These are phyloP conservation scores for Mycena floridula DNA, from an alignment of 768 basidiomycete genomes.

Conservation along the genomic window DNA sequence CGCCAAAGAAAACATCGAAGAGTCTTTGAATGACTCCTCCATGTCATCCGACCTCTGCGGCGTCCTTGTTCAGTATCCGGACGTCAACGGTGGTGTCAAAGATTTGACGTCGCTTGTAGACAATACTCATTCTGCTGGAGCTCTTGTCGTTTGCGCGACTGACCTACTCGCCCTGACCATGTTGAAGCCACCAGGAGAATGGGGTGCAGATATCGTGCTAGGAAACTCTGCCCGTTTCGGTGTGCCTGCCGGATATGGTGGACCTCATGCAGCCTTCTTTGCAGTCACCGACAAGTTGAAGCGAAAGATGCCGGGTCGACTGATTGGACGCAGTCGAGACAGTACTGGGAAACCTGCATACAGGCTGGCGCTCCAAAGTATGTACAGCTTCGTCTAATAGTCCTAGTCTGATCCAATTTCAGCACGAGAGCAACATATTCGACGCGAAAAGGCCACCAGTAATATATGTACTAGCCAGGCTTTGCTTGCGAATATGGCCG, in stretches of 20 bases:
- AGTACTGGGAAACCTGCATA: slow-evolving; percentile 82
- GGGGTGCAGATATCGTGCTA: slow-evolving; percentile 94
- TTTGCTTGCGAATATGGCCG: slow-evolving; percentile 97
- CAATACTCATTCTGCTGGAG: slow-evolving; percentile 66
- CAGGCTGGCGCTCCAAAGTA: slow-evolving; percentile 90
- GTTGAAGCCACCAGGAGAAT: slow-evolving; percentile 95
- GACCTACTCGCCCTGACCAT: slow-evolving; percentile 91
- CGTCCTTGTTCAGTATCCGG: slow-evolving; percentile 89
- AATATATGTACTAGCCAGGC: slow-evolving; percentile 99
- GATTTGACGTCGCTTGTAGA: slow-evolving; percentile 65
- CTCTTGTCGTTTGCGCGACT: slow-evolving; percentile 82
- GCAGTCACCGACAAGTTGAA: slow-evolving; percentile 89
- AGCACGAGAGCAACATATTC: slow-evolving; percentile 97
- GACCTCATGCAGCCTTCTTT: slow-evolving; percentile 97
- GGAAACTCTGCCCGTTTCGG: slow-evolving; percentile 97
- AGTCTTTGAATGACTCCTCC: slow-evolving; percentile 43
- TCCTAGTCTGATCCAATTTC: slow-evolving; percentile 1
- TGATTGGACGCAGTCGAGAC: slow-evolving; percentile 90
- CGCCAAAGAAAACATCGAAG: slow-evolving; percentile 55
- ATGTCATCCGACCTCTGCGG: slow-evolving; percentile 70
- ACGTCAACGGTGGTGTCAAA: slow-evolving; percentile 77
- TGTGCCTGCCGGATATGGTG: slow-evolving; percentile 95
- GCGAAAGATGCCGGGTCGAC: slow-evolving; percentile 96
- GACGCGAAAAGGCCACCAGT: slow-evolving; percentile 96
- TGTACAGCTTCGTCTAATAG: slow-evolving; percentile 21